These are phyloP conservation scores for Cucumis sativus DNA, from an alignment of 306 rosid species.

Conservation along the genomic window Cucumber_9930_V3 NC_026655.2:25872001-25872500, in stretches of 20 bases:
- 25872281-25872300: not conserved
- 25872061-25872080: conserved; percentile 93
- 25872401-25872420: too few species aligned
- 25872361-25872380: not conserved
- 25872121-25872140: not conserved
- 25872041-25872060: conserved; percentile 86
- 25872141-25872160: not conserved
- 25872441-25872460: not conserved
- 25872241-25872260: conserved; percentile 75
- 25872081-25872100: conserved; percentile 37
- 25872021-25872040: conserved; percentile 99
- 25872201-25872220: conserved; percentile 74
- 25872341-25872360: not conserved
- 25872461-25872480: not conserved
- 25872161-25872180: conserved; percentile 49
- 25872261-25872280: not conserved
- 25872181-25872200: conserved; percentile 73
- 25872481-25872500: not conserved
- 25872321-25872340: not conserved
- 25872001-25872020: conserved; percentile 90
- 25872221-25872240: conserved; percentile 87
- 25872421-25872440: not conserved
- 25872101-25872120: not conserved
- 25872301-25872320: not conserved
- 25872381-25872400: too few species aligned